Percentiles rank a stretch among this genome's conserved stretches.
These are phyloP conservation scores for Aspergillus alliaceus DNA, from an alignment of 2,329 filamentous ascomycete genomes.

Conservation along the genomic window DNA sequence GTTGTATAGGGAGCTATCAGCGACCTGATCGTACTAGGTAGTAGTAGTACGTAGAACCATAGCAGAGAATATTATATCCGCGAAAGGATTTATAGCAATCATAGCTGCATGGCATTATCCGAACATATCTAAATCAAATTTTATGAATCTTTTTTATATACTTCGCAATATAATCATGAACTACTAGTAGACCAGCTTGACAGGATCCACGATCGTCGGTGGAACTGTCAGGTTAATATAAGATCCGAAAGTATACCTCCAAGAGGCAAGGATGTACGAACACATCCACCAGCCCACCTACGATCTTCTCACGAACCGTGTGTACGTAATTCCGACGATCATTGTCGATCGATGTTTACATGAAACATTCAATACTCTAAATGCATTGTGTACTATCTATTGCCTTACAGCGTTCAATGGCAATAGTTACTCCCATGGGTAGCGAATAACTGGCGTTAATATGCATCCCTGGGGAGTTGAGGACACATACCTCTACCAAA, in stretches of 20 bases:
- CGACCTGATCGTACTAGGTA: too few species aligned
- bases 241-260: background rate
- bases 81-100: too few species aligned
- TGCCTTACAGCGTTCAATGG: background rate
- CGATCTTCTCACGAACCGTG: constrained; percentile 20
- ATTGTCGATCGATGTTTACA: background rate
- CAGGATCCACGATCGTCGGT: background rate
- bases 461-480: background rate
- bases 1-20: too few species aligned
- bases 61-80: too few species aligned
- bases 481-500: background rate
- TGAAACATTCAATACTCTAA: background rate
- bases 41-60: too few species aligned
- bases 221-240: background rate
- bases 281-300: background rate
- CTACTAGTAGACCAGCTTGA: background rate
- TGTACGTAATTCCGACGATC: background rate
- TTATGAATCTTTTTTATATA: background rate
- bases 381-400: background rate
- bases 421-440: rapidly evolving
- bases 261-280: background rate
- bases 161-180: background rate
- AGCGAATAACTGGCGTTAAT: background rate
- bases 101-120: too few species aligned
- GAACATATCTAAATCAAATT: background rate